phyloP scores from a whole-genome alignment of 2,329 filamentous ascomycete genomes.

The Calonectria fujianensis region DNA sequence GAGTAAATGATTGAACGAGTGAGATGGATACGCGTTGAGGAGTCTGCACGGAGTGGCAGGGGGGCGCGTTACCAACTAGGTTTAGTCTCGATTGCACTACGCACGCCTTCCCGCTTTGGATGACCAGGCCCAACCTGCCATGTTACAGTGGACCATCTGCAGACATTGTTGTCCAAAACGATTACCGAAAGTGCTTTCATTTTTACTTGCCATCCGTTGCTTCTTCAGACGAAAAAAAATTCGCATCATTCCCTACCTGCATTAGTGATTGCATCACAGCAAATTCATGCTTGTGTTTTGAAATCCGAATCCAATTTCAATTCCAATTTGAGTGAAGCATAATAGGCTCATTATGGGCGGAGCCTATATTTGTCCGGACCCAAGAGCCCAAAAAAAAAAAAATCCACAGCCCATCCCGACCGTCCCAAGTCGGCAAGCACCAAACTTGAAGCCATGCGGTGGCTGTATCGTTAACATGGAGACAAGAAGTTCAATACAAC shows the following conservation, averaged over 20 bases:
- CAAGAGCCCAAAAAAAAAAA: slow-evolving; percentile 11
- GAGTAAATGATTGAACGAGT: slow-evolving; percentile 41
- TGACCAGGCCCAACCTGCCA: slow-evolving; percentile 30
- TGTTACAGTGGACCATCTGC: slow-evolving; percentile 24
- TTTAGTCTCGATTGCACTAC: slow-evolving; percentile 38
- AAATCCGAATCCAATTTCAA: background rate
- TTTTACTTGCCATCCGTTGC: background rate
- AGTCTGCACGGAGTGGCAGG: slow-evolving; percentile 42
- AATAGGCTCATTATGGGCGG: slow-evolving; percentile 5
- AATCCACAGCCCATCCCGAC: background rate
- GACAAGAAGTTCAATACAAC: slow-evolving; percentile 2
- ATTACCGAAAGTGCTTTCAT: background rate
- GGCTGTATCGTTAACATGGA: slow-evolving; percentile 15
- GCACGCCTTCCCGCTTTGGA: slow-evolving; percentile 38
- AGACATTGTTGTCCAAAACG: slow-evolving; percentile 21
- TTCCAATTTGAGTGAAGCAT: slow-evolving; percentile 10
- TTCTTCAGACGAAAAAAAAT: background rate
- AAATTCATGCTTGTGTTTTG: background rate
- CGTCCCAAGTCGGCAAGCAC: slow-evolving; percentile 17
- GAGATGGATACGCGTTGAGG: slow-evolving; percentile 45
- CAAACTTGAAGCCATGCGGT: background rate
- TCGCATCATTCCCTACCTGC: background rate
- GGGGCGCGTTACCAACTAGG: slow-evolving; percentile 44
- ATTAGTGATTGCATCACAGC: background rate
- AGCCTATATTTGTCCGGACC: background rate